Conservation (phyloP, 2,329 filamentous ascomycete species). For the Apiospora arundinis region DNA sequence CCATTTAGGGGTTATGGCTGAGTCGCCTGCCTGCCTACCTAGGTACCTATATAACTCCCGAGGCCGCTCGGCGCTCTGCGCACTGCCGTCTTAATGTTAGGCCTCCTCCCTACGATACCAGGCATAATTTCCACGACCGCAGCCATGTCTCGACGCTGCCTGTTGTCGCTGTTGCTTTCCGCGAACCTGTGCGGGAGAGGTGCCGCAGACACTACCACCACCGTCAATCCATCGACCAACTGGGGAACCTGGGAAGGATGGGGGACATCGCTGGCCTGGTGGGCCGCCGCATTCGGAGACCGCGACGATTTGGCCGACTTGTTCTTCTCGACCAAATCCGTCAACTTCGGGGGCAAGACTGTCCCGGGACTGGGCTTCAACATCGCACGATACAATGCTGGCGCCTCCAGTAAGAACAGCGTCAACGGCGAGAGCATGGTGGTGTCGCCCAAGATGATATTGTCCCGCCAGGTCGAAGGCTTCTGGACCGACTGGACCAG, state of each 20-base stretch:
- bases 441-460: constrained; percentile 44
- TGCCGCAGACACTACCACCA: constrained; percentile 40
- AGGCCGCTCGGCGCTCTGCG: not conserved
- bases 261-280: constrained; percentile 52
- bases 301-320: constrained; percentile 48
- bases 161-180: not conserved
- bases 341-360: constrained; percentile 35
- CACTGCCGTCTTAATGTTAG: not conserved
- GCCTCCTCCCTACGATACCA: not conserved
- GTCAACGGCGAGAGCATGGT: constrained; percentile 43
- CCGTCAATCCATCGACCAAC: constrained; percentile 41
- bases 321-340: constrained; percentile 46
- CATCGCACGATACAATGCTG: constrained; percentile 52
- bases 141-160: constrained; percentile 7
- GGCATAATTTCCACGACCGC: not conserved
- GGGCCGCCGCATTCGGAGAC: constrained; percentile 48
- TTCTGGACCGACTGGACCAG: constrained; percentile 48
- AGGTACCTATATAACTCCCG: not conserved
- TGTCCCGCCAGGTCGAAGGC: constrained; percentile 47
- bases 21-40: not conserved
- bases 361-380: constrained; percentile 49
- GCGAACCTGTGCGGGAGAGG: not conserved
- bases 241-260: constrained; percentile 52
- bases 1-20: not conserved
- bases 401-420: constrained; percentile 46